phyloP scores from a whole-genome alignment of 1,284 basidiomycete genomes.

The Pseudozyma hubeiensis region DNA sequence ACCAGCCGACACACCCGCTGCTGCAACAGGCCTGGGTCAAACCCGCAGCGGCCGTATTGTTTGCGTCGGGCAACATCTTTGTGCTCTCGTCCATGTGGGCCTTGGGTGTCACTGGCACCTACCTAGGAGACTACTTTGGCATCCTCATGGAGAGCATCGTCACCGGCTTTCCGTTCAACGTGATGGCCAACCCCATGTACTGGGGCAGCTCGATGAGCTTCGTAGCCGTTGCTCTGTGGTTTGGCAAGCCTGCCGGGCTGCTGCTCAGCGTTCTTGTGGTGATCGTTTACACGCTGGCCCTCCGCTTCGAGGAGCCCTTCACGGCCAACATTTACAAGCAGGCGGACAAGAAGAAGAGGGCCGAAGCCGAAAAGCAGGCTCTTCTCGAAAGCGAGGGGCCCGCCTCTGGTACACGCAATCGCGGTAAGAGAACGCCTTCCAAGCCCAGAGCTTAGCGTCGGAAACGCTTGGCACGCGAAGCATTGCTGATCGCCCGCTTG shows the following conservation, averaged over 20 bases:
- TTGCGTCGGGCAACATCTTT: conserved; percentile 72
- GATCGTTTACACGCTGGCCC: conserved; percentile 59
- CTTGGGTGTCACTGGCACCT: conserved; percentile 84
- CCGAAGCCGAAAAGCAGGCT: conserved; percentile 33
- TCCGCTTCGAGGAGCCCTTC: conserved; percentile 67
- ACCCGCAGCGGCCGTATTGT: conserved; percentile 76
- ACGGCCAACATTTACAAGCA: conserved; percentile 64
- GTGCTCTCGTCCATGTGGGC: conserved; percentile 91
- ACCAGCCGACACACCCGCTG: conserved; percentile 75
- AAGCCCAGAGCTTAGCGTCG: conserved; percentile 29
- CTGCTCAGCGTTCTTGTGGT: conserved; percentile 64
- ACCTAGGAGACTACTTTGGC: conserved; percentile 96
- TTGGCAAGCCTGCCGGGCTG: conserved; percentile 65
- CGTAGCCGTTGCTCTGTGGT: conserved; percentile 66
- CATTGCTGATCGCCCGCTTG: neutral
- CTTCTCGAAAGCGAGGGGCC: conserved; percentile 44
- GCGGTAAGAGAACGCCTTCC: conserved; percentile 36
- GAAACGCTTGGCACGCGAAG: neutral
- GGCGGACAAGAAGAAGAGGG: conserved; percentile 58
- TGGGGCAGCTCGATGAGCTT: conserved; percentile 67
- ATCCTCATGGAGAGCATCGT: conserved; percentile 88
- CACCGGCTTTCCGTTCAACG: conserved; percentile 92
- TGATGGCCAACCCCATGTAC: conserved; percentile 94
- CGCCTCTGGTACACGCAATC: conserved; percentile 51
- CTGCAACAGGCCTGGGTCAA: conserved; percentile 75